These are phyloP conservation scores for Dorcoceras hygrometricum DNA, from an alignment of 257 asterid genomes.

Conservation along the genomic window DNA sequence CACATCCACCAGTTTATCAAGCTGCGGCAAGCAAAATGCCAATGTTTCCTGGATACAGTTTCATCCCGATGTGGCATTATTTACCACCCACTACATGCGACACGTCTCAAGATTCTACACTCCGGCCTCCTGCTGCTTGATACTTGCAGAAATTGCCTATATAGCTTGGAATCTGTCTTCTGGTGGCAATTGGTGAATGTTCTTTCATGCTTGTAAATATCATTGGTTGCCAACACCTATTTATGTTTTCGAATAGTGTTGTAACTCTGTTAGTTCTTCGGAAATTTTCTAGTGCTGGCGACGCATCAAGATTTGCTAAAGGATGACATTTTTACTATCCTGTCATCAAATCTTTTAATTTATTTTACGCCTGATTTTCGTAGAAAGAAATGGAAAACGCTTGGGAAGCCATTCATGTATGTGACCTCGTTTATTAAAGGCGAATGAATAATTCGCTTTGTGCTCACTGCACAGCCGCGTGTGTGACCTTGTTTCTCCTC, in stretches of 20 bases:
- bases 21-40: slow-evolving; percentile 61
- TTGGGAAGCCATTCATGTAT: too few species aligned
- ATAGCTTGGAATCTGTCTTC: slow-evolving; percentile 21
- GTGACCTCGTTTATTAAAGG: too few species aligned
- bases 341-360: background rate
- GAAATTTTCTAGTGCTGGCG: slow-evolving; percentile 20
- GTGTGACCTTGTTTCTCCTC: background rate
- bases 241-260: slow-evolving; percentile 3
- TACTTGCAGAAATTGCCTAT: slow-evolving; percentile 12
- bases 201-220: slow-evolving; percentile 34
- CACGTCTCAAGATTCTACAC: slow-evolving; percentile 72
- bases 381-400: too few species aligned
- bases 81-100: slow-evolving; percentile 62
- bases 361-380: background rate
- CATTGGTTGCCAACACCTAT: slow-evolving; percentile 1
- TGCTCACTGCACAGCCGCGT: too few species aligned
- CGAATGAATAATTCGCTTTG: too few species aligned
- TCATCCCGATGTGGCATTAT: slow-evolving; percentile 88
- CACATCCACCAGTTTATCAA: slow-evolving; percentile 62
- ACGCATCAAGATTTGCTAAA: slow-evolving; percentile 17
- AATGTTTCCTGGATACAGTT: slow-evolving; percentile 63
- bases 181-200: slow-evolving; percentile 18
- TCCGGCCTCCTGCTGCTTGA: slow-evolving; percentile 89
- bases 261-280: slow-evolving; percentile 12
- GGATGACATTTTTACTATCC: slow-evolving; percentile 15